Evolutionary conservation across 306 rosid genomes (phyloP), one percentile per base, ranked within the genome.

Genomic region (Vachellia pachyceras): DNA sequence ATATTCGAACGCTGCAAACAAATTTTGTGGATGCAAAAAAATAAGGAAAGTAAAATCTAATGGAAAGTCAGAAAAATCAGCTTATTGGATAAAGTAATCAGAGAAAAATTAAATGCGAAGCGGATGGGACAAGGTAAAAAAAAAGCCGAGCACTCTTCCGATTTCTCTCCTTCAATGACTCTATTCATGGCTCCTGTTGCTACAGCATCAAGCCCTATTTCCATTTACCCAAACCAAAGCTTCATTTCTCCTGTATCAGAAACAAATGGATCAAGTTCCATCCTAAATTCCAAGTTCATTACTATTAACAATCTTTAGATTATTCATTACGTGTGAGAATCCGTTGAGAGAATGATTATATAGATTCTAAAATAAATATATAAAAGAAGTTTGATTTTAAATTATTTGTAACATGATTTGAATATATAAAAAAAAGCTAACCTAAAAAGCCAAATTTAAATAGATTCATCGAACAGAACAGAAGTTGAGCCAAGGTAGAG

Each of bases 41-140:
- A 25, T 37, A 58, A 75, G 63, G 75, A 33, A 69, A 44, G 75
- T 80, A 69, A 73, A 69, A 69, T 35, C 49, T 36, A 84, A 33
- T 82, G 57, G 6, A 50, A 22, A 63, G 84, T 63, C 67, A 82
- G 64, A 76, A 22, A 45, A n/a, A 5, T 58, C 64, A 80, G 79
- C 22, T 22, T 54, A 68, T 82, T 40, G 35, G 73, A 74, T 74
- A 75, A 40, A 82, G 41, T 49, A 61, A 76, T 36, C 54, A 54
- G 36, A 63, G 71, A 2, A 52, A 79, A 70, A 80, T 79, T 81
- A 45, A 84, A 83, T 83, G 83, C 63, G 73, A n/a, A n/a, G n/a
- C n/a, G n/a, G n/a, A n/a, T n/a, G n/a, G n/a, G n/a, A n/a, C n/a
- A 42, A n/a, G n/a, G 15, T 11, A n/a, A n/a, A 23, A 79, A 35